Base-by-base conservation (phyloP, 495 filamentous ascomycete genomes). In the Durotheca rogersii region DNA sequence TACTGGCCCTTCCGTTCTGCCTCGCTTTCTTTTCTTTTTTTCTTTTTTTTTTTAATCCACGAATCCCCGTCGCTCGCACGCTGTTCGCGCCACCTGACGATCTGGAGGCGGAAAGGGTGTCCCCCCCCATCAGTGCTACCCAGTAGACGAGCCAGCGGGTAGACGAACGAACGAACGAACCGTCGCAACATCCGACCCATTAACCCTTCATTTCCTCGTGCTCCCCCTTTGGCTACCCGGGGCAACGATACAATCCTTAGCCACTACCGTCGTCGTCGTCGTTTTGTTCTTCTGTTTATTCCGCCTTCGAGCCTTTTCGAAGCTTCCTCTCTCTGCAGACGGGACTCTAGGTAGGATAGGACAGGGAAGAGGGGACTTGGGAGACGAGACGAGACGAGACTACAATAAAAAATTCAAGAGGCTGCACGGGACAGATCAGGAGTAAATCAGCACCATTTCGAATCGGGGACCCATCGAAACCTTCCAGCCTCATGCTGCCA, bases 401-500 rank as follows among this genome's bases (percentile, higher is more conserved):
- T n/a, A n/a, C n/a, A 45, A 35, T 31, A 41, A 50, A 59, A 59
- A 59, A 59, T 35, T 54, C 56, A 46, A 59, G 56, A 50, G 56
- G 56, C 56, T 53, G 46, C 56, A 50, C 41, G 54, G 34, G 45
- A 20, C 23, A 27, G 9, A 27, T 41, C 19, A 50, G 34, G 29
- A 53, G 25, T 30, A 53, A 54, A 51, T 46, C 23, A 27, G 23
- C 23, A 27, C 23, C 23, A 59, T 59, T 53, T 54, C 31, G 41
- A 58, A 33, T 53, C 20, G 46, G n/a, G 47, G 47, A 52, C 39
- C 49, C 55, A 58, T 58, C 48, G 41, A 53, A 7, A 52, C 31
- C n/a, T 51, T 46, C 56, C 56, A 59, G 51, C 56, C 56, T 59
- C 56, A 59, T 59, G 56, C 40, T 51, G 49, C 41, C 51, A 21